A percentile compares a stretch with the other conserved stretches of the same genome.
phyloP scores from a whole-genome alignment of 345 rosid genomes.

The Noccaea bulbosa region DNA sequence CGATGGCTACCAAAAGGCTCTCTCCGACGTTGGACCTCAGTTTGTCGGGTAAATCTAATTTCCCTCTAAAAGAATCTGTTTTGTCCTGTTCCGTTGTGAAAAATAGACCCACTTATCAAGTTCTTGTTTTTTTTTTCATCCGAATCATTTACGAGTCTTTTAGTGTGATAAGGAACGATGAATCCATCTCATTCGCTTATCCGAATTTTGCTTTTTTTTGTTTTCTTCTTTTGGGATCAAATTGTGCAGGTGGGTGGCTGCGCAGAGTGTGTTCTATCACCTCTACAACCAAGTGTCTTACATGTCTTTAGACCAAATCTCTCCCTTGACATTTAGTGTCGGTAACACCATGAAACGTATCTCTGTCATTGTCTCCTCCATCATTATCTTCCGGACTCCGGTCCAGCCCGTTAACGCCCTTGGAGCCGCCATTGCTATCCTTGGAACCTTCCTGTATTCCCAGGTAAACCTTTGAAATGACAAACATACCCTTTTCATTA shows the following conservation, averaged over 20 bases:
- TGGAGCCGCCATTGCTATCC: constrained; percentile 94
- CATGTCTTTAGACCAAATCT: constrained; percentile 96
- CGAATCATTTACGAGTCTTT: background rate
- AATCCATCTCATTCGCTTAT: constrained; percentile 8
- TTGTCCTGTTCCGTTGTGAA: constrained; percentile 13
- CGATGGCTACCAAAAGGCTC: constrained; percentile 76
- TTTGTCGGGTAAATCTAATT: constrained; percentile 66
- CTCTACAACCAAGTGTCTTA: constrained; percentile 97
- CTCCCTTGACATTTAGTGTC: constrained; percentile 93
- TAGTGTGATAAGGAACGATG: background rate
- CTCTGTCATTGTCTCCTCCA: constrained; percentile 94
- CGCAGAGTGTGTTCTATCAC: constrained; percentile 97
- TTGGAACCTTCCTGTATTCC: constrained; percentile 96
- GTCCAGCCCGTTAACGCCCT: constrained; percentile 90
- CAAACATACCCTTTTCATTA: constrained; percentile 26
- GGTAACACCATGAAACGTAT: constrained; percentile 99
- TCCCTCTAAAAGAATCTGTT: background rate
- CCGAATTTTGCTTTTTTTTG: background rate
- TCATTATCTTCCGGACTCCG: constrained; percentile 97
- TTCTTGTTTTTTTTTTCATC: constrained; percentile 36
- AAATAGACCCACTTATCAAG: constrained; percentile 32
- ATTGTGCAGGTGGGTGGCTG: constrained; percentile 84
- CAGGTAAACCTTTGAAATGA: constrained; percentile 63
- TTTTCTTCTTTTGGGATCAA: background rate
- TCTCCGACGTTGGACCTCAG: constrained; percentile 82